Conservation (phyloP, 176 grass and related monocot genomes). For the Zea mays region Zm-B73-REFERENCE-NAM-5.0 NC_050096.1:39863501-39864000, state of each 20-base stretch:
- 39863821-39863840: not conserved
- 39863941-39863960: not conserved
- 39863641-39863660: too few relatives aligned
- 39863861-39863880: not conserved
- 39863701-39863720: not conserved
- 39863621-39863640: not conserved
- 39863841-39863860: not conserved
- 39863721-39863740: not conserved
- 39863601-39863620: too few relatives aligned
- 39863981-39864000: not conserved
- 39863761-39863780: not conserved
- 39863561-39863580: not conserved
- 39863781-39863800: not conserved
- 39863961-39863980: not conserved
- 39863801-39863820: not conserved
- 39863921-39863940: too few relatives aligned
- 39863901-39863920: not conserved
- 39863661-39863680: not conserved
- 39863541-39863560: not conserved
- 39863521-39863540: conserved; percentile 64
- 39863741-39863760: not conserved
- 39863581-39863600: not conserved
- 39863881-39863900: not conserved
- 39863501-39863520: conserved; percentile 65
- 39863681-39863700: too few relatives aligned